A percentile compares a stretch with the other conserved stretches of the same genome.
Evolutionary conservation across 169 alveolate species (phyloP).

Genomic region (Plasmodium gonderi): DNA sequence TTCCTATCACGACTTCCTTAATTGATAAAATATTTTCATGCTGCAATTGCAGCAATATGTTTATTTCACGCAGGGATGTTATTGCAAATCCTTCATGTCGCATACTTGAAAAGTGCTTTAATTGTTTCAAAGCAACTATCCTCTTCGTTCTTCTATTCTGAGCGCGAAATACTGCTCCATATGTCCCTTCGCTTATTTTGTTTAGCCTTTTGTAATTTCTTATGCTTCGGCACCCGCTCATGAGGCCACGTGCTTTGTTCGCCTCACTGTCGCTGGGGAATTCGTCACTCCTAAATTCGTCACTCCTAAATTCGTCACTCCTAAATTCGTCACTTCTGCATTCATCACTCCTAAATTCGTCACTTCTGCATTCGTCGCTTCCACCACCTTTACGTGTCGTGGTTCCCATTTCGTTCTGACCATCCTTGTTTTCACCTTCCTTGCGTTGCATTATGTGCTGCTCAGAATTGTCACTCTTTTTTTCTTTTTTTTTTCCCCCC

Average conservation of each 20-base stretch:
- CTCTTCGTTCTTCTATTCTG: conserved; percentile 91
- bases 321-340: neutral
- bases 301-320: neutral
- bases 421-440: neutral
- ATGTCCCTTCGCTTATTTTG: conserved; percentile 96
- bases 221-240: conserved; percentile 78
- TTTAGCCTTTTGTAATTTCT: conserved; percentile 90
- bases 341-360: conserved; percentile 4
- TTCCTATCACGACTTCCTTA: conserved; percentile 92
- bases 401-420: neutral
- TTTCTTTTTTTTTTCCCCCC: neutral
- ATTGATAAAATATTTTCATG: conserved; percentile 94
- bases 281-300: conserved; percentile 1
- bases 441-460: neutral
- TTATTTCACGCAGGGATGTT: conserved; percentile 95
- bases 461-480: neutral
- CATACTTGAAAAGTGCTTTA: conserved; percentile 89
- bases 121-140: conserved; percentile 94
- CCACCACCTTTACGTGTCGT: too few relatives aligned
- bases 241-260: conserved; percentile 8
- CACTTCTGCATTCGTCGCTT: neutral
- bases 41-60: conserved; percentile 91
- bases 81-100: conserved; percentile 95
- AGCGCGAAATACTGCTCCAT: conserved; percentile 96
- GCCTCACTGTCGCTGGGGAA: conserved; percentile 21